Evolutionary conservation across 306 rosid genomes (phyloP), one percentile per base, ranked within the genome.

Genomic region (Fagus crenata): DNA sequence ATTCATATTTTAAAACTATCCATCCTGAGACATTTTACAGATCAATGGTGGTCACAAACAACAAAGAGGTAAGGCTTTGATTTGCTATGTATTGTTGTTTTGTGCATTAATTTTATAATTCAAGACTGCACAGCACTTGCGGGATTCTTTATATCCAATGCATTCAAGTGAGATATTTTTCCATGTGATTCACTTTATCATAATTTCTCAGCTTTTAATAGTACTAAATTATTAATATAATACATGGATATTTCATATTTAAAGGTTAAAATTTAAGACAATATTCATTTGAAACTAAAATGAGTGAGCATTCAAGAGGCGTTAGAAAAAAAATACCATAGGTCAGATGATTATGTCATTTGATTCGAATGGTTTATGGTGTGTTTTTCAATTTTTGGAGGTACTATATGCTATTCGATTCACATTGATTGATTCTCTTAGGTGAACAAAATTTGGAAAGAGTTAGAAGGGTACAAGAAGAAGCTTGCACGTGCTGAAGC

Each of bases 11-110:
- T 51, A 78, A 71, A 73, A 49, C 81, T 67, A 82, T 92, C 84
- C 89, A 92, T 61, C 96, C 91, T 0, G 93, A 92, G 6, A 64
- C 97, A 7, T 96, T 87, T 81, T 92, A 96, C 89, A 86, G 92
- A 75, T 89, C 99, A 33, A 79, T 96, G 91, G 75, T 96, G 54
- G 89, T 86, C 71, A 91, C 97, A 49, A 78, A 96, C 90, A 91
- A 92, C 79, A 89, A 85, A 85, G 61, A 39, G 97, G 98, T 95
- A 75, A 15, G 73, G 6, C 75, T 54, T 78, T 79, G 40, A 43
- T 68, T 58, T 2, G 3, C 37, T 15, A 42, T 53, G 56, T 41
- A 49, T 76, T 51, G 5, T 43, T 49, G 51, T n/a, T 36, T 77
- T 54, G 8, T 61, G 43, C 31, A 55, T 74, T 41, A 65, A 58